Evolutionary conservation across 2,329 filamentous ascomycete genomes (phyloP), one percentile per base, ranked within the genome.

Genomic region (Diaporthe batatas): DNA sequence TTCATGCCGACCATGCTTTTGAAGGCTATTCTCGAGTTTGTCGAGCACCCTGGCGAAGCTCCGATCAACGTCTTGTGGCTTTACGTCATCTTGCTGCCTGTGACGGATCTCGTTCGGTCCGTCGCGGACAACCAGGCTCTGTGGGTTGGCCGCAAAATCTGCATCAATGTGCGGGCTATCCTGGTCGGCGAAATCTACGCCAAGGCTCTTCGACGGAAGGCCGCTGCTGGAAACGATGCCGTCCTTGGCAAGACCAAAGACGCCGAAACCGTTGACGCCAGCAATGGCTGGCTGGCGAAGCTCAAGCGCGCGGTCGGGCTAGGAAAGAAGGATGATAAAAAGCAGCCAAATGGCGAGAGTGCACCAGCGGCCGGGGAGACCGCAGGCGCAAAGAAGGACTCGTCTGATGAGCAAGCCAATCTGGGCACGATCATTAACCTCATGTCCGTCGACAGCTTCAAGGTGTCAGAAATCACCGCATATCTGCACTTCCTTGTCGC

Each of bases 391-490:
- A 81, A 81, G 70, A 81, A 81, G 70, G 81, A 84, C 68, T 77
- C 77, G 2, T 79, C 84, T 23, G 92, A 94, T 75, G 89, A 92
- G 72, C 94, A 97, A 83, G 96, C 95, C 51, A 98, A 96, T 74
- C 88, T 97, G 67, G 96, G 97, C 75, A 97, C 96, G n/a, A 98
- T 99, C 79, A 99, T 99, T 85, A 99, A 98, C 82, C 87, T 99
- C 76, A 99, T 99, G 96, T 97, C 96, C 14, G 97, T 99, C 53
- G 97, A 99, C 85, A 98, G 96, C 62, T 98, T 98, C 90, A 99
- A 99, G 84, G 94, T 99, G 71, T 93, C 94, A 75, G 96, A 99
- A 80, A 92, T 98, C 73, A 96, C 94, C 49, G 93, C 96, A 0
- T 99, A 99, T 81, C 86, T 99, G 42, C 96, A 99, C 83, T 99